A percentile compares a stretch with the other conserved stretches of the same genome.
phyloP scores from a whole-genome alignment of 352 stramenopile genomes.

The Phytophthora macrochlamydospora region DNA sequence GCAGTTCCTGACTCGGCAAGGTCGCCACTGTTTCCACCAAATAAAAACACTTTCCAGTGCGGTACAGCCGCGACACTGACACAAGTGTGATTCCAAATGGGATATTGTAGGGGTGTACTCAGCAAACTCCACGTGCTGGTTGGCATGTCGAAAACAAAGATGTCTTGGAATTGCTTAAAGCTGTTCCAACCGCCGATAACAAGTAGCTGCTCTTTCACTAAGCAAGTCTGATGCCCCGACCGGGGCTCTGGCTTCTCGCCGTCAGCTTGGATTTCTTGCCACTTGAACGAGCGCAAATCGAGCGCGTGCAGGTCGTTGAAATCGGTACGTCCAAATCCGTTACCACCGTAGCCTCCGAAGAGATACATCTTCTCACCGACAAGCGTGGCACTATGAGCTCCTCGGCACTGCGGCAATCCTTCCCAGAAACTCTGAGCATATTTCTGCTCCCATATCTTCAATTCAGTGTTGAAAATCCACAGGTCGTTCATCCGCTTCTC shows the following conservation, averaged over 20 bases:
- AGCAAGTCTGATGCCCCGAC: constrained; percentile 93
- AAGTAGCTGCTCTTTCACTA: constrained; percentile 91
- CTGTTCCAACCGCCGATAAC: constrained; percentile 97
- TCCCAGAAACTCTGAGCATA: constrained; percentile 89
- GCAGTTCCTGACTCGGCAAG: constrained; percentile 85
- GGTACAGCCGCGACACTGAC: constrained; percentile 95
- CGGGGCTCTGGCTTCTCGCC: constrained; percentile 92
- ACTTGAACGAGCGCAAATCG: constrained; percentile 91
- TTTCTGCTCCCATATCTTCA: constrained; percentile 93
- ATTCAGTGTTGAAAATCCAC: constrained; percentile 95
- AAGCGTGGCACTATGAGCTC: constrained; percentile 90
- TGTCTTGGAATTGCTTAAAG: constrained; percentile 96
- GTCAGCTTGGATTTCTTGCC: constrained; percentile 86
- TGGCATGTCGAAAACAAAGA: constrained; percentile 92
- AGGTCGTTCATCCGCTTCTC: constrained; percentile 96
- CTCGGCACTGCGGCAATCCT: constrained; percentile 89
- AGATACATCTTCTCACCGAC: constrained; percentile 92
- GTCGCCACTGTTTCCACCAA: constrained; percentile 96
- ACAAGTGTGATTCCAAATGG: constrained; percentile 95
- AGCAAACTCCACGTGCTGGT: constrained; percentile 88
- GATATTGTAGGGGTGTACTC: constrained; percentile 53
- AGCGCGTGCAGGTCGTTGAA: constrained; percentile 96
- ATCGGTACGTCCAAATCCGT: constrained; percentile 93
- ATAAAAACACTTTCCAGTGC: constrained; percentile 98
- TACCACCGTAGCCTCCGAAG: constrained; percentile 97